phyloP scores from a whole-genome alignment of 176 grass and related monocot genomes.

The Avena eriantha region DNA sequence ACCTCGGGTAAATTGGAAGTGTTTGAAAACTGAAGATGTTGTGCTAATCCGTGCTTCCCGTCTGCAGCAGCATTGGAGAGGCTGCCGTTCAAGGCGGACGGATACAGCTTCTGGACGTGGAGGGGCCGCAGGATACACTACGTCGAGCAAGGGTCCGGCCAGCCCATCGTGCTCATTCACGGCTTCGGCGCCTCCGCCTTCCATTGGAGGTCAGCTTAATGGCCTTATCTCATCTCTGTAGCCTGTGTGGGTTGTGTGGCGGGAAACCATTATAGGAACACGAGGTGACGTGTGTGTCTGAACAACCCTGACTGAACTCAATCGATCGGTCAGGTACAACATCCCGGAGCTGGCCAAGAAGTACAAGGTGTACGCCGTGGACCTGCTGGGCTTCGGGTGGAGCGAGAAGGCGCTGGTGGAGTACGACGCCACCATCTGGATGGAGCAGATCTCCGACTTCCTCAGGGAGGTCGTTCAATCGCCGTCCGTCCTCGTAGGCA shows the following conservation, averaged over 20 bases:
- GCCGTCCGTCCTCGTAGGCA: conserved; percentile 83
- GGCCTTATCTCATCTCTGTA: background rate
- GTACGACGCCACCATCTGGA: conserved; percentile 89
- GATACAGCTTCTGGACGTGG: conserved; percentile 98
- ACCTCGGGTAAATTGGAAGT: background rate
- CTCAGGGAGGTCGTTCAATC: conserved; percentile 87
- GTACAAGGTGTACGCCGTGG: conserved; percentile 95
- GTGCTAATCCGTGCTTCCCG: background rate
- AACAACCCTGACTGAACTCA: background rate
- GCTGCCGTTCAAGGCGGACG: conserved; percentile 85
- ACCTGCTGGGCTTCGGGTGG: conserved; percentile 97
- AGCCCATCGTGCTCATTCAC: conserved; percentile 83
- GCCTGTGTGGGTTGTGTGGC: background rate
- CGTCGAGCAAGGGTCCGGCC: conserved; percentile 76
- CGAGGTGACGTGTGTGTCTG: background rate
- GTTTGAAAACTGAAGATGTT: too few relatives aligned
- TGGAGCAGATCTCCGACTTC: conserved; percentile 96
- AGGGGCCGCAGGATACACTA: conserved; percentile 86
- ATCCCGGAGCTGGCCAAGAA: conserved; percentile 93
- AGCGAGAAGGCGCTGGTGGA: conserved; percentile 97
- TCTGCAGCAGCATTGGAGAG: conserved; percentile 63
- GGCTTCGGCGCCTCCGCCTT: conserved; percentile 96
- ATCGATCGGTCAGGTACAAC: conserved; percentile 66
- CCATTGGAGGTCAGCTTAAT: conserved; percentile 76
- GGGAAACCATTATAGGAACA: background rate